A percentile compares a stretch with the other conserved stretches of the same genome.
Evolutionary conservation across 805 yeast genomes (phyloP).

Genomic region (Lipomyces orientalis): DNA sequence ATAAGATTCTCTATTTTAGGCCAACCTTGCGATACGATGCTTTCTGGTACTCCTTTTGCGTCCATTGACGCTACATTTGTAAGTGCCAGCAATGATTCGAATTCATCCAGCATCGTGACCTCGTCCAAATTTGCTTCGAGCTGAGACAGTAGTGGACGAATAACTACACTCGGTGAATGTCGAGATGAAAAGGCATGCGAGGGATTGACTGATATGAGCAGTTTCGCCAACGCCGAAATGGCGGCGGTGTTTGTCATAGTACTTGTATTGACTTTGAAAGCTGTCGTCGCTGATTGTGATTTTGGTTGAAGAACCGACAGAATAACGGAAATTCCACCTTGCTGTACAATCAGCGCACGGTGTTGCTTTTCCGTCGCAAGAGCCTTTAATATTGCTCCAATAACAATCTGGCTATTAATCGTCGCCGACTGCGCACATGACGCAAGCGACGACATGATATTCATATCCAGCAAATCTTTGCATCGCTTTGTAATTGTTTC

Average conservation of each 20-base stretch:
- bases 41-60: conserved; percentile 50
- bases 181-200: conserved; percentile 45
- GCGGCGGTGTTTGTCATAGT: conserved; percentile 36
- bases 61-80: conserved; percentile 66
- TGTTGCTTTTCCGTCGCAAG: conserved; percentile 42
- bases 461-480: conserved; percentile 40
- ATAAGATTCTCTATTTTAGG: conserved; percentile 53
- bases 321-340: conserved; percentile 47
- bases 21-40: conserved; percentile 52
- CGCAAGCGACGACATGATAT: conserved; percentile 36
- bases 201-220: conserved; percentile 48
- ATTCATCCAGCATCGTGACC: conserved; percentile 49
- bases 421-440: conserved; percentile 36
- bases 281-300: conserved; percentile 4
- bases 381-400: conserved; percentile 42
- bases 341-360: conserved; percentile 42
- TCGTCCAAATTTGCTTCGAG: conserved; percentile 39
- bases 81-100: conserved; percentile 65
- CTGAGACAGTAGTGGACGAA: conserved; percentile 44
- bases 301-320: conserved; percentile 22
- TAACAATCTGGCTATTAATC: conserved; percentile 39
- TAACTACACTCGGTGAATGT: conserved; percentile 42
- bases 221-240: conserved; percentile 45
- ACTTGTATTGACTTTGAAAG: conserved; percentile 25
- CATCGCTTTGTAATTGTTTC: conserved; percentile 39